A percentile compares a stretch with the other conserved stretches of the same genome.
Evolutionary conservation across 495 filamentous ascomycete genomes (phyloP).

Genomic region (Aspergillus cristatus): DNA sequence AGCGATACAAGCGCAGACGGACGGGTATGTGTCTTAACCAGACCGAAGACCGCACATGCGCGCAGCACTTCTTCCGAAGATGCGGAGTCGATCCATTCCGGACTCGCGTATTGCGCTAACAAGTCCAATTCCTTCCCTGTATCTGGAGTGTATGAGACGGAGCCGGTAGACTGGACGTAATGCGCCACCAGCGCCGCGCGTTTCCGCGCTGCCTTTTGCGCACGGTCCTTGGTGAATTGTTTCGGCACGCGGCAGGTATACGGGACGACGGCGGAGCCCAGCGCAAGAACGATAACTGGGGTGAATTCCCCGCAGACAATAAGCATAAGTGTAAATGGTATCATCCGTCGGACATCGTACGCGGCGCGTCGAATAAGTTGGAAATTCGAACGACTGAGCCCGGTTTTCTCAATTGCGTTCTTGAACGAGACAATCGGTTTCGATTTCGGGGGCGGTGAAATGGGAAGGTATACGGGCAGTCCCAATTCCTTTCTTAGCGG

Average conservation of each 20-base stretch:
- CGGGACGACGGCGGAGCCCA: slow-evolving; percentile 63
- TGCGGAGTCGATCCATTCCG: slow-evolving; percentile 13
- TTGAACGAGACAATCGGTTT: slow-evolving; percentile 12
- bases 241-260: slow-evolving; percentile 69
- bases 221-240: slow-evolving; percentile 53
- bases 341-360: slow-evolving; percentile 65
- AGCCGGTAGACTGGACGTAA: slow-evolving; percentile 5
- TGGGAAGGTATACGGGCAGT: slow-evolving; percentile 23
- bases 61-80: slow-evolving; percentile 19
- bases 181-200: slow-evolving; percentile 15
- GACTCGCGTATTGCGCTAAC: slow-evolving; percentile 14
- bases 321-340: slow-evolving; percentile 63
- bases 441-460: slow-evolving; percentile 19
- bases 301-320: slow-evolving; percentile 77
- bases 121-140: slow-evolving; percentile 19
- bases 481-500: slow-evolving; percentile 25
- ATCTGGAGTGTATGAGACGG: slow-evolving; percentile 2
- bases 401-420: slow-evolving; percentile 13
- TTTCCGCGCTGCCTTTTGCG: slow-evolving; percentile 37
- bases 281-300: slow-evolving; percentile 59
- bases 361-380: slow-evolving; percentile 55
- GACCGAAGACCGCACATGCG: slow-evolving; percentile 36
- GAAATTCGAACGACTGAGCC: slow-evolving; percentile 49
- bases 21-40: slow-evolving; percentile 33
- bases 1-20: slow-evolving; percentile 22